Evolutionary conservation across 176 grass and related monocot species (phyloP).

Genomic region (Coix lacrymajobi): DNA sequence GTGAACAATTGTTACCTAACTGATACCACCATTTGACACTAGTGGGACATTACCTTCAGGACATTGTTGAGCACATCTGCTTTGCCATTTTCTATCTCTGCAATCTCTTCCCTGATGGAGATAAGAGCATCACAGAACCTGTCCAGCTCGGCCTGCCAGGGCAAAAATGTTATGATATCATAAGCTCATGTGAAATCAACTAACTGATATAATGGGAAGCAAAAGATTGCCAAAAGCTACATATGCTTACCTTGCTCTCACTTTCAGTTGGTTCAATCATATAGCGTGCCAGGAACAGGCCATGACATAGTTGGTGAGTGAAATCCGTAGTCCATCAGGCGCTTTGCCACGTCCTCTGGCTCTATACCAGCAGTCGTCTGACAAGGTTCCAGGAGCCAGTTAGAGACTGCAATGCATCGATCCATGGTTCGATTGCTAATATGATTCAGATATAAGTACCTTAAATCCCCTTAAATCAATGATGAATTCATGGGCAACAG

Average conservation of each 20-base stretch:
- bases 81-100: slow-evolving; percentile 78
- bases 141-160: slow-evolving; percentile 79
- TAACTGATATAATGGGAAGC: neutral
- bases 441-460: slow-evolving; percentile 35
- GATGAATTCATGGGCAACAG: slow-evolving; percentile 95
- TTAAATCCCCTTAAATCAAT: slow-evolving; percentile 97
- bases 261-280: slow-evolving; percentile 99
- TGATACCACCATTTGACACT: neutral
- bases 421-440: neutral
- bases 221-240: neutral
- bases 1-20: neutral
- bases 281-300: slow-evolving; percentile 97
- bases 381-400: slow-evolving; percentile 12
- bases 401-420: neutral
- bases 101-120: slow-evolving; percentile 94
- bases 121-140: slow-evolving; percentile 99
- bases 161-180: slow-evolving; percentile 27
- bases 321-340: slow-evolving; percentile 97
- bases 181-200: slow-evolving; percentile 21
- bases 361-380: slow-evolving; percentile 91
- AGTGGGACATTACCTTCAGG: slow-evolving; percentile 65
- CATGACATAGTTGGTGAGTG: slow-evolving; percentile 98
- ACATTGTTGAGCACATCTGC: slow-evolving; percentile 86
- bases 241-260: slow-evolving; percentile 85
- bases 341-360: slow-evolving; percentile 94